phyloP scores from a whole-genome alignment of 225 moss, liverwort and hornwort genomes.

The Pleurozium schreberi region DNA sequence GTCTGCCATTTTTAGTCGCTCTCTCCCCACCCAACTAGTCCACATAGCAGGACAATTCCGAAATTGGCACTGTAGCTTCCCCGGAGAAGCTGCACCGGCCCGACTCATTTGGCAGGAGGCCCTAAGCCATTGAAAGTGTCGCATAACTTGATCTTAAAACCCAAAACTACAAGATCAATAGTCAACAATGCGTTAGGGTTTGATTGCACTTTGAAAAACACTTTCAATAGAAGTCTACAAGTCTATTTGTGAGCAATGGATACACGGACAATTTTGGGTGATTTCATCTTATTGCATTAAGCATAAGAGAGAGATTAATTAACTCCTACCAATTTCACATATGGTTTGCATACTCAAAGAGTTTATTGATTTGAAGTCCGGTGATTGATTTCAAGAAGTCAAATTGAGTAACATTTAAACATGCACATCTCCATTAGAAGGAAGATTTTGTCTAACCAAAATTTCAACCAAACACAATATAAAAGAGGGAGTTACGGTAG shows the following conservation, averaged over 20 bases:
- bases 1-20: no score
- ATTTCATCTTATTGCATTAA: neutral
- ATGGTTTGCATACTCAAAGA: neutral
- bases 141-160: neutral
- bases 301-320: neutral
- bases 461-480: no score
- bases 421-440: neutral
- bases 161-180: neutral
- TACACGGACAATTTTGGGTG: neutral
- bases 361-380: neutral
- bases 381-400: neutral
- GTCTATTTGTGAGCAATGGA: no score
- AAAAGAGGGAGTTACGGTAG: no score
- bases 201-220: neutral
- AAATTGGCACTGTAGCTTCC: no score
- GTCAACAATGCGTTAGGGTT: neutral
- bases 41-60: no score
- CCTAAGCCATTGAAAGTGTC: neutral
- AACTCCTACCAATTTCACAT: neutral
- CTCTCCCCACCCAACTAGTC: no score
- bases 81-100: no score
- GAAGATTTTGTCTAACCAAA: no score
- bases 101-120: no score
- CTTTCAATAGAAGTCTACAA: neutral
- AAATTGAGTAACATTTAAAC: neutral